phyloP scores from a whole-genome alignment of 169 alveolate genomes.

The Plasmodium gallinaceum region DNA sequence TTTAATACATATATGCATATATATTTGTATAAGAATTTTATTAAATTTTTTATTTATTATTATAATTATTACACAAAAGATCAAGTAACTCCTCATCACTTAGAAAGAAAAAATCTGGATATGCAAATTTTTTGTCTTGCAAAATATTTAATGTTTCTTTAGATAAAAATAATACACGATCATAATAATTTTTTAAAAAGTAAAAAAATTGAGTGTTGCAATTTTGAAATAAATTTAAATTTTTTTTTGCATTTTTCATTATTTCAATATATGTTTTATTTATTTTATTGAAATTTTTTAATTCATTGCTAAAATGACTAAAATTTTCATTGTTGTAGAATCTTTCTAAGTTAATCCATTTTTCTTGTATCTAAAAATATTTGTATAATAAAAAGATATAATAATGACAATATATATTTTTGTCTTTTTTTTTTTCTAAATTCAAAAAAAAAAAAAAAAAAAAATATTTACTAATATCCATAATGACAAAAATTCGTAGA shows the following conservation, averaged over 20 bases:
- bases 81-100: conserved; percentile 56
- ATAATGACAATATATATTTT: background rate
- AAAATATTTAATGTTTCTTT: conserved; percentile 46
- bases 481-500: conserved; percentile 41
- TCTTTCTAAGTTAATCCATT: conserved; percentile 38
- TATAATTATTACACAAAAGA: conserved; percentile 27
- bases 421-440: background rate
- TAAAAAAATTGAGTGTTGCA: conserved; percentile 61
- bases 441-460: too few relatives aligned
- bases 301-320: conserved; percentile 64
- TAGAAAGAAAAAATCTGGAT: conserved; percentile 68
- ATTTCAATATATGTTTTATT: conserved; percentile 71
- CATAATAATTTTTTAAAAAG: conserved; percentile 59
- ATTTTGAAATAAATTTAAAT: conserved; percentile 38
- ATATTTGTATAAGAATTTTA: background rate
- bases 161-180: conserved; percentile 35
- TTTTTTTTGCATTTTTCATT: conserved; percentile 71
- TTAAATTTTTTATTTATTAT: background rate
- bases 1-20: conserved; percentile 3
- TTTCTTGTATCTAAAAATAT: conserved; percentile 46
- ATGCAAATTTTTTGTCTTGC: conserved; percentile 68
- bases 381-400: background rate
- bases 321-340: conserved; percentile 61
- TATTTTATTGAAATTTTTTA: conserved; percentile 65
- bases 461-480: conserved; percentile 38